Percentiles rank a stretch among this genome's conserved stretches.
These are phyloP conservation scores for Talaromyces marneffei DNA, from an alignment of 2,329 filamentous ascomycete genomes.

Conservation along the genomic window DNA sequence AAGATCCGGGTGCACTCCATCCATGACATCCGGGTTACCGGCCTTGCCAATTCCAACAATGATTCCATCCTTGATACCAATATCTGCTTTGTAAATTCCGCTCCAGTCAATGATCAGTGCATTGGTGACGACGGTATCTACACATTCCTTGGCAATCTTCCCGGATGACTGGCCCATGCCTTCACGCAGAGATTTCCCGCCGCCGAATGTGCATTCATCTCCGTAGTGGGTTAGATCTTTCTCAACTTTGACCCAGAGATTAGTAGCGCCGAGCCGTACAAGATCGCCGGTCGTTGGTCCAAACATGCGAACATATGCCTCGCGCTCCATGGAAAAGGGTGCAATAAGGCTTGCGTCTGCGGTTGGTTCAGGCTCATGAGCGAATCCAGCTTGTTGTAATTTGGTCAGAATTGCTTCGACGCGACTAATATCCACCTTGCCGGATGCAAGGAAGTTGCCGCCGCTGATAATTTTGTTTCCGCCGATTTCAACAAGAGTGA, in stretches of 20 bases:
- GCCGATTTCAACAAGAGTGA: constrained; percentile 81
- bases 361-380: constrained; percentile 64
- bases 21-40: constrained; percentile 96
- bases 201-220: constrained; percentile 92
- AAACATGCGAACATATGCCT: constrained; percentile 81
- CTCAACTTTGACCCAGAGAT: constrained; percentile 87
- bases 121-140: constrained; percentile 85
- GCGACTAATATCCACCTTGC: constrained; percentile 60
- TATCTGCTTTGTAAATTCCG: constrained; percentile 94
- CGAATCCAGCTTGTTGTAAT: constrained; percentile 68
- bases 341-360: constrained; percentile 53
- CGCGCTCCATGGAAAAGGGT: constrained; percentile 65
- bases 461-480: constrained; percentile 75
- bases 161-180: constrained; percentile 93
- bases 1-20: constrained; percentile 71
- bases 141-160: constrained; percentile 60
- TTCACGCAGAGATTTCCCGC: constrained; percentile 87
- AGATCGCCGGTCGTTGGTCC: constrained; percentile 84
- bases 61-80: constrained; percentile 80
- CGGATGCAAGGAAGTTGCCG: constrained; percentile 73
- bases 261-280: constrained; percentile 74
- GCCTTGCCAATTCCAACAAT: constrained; percentile 91
- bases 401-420: constrained; percentile 60
- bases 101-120: constrained; percentile 85
- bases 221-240: constrained; percentile 78